Conservation (phyloP, 768 basidiomycete genomes). For the Fibroporia radiculosa region DNA sequence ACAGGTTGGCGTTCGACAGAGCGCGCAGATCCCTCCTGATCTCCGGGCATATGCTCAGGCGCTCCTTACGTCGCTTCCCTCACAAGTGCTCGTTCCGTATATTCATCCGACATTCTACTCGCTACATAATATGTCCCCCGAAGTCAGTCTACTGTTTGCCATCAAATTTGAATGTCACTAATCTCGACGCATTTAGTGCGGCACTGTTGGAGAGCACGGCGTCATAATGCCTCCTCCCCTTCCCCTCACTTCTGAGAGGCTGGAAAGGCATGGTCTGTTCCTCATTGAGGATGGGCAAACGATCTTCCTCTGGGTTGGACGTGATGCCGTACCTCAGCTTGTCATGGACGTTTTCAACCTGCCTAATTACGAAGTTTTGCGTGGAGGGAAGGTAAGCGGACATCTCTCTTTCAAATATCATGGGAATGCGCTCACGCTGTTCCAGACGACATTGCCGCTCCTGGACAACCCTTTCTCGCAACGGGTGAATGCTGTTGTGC, state of each 20-base stretch:
- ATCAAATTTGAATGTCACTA: too few relatives aligned
- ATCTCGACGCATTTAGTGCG: slow-evolving; percentile 46
- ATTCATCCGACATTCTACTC: slow-evolving; percentile 95
- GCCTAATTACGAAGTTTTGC: slow-evolving; percentile 78
- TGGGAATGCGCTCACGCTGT: background rate
- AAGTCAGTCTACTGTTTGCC: slow-evolving; percentile 42
- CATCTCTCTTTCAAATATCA: background rate
- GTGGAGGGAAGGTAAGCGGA: slow-evolving; percentile 77
- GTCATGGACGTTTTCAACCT: slow-evolving; percentile 92
- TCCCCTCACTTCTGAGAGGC: slow-evolving; percentile 88
- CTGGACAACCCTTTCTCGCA: slow-evolving; percentile 96
- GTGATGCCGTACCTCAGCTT: slow-evolving; percentile 94
- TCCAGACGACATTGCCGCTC: slow-evolving; percentile 76
- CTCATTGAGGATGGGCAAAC: slow-evolving; percentile 97
- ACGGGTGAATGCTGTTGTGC: slow-evolving; percentile 86
- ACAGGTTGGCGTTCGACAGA: slow-evolving; percentile 95
- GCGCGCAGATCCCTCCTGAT: slow-evolving; percentile 94
- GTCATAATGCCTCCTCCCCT: slow-evolving; percentile 82
- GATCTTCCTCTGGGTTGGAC: slow-evolving; percentile 97
- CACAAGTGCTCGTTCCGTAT: slow-evolving; percentile 87
- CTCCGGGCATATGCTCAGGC: slow-evolving; percentile 93
- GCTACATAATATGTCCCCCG: slow-evolving; percentile 91
- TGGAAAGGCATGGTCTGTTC: slow-evolving; percentile 93
- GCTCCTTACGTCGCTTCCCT: slow-evolving; percentile 82
- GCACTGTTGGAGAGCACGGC: slow-evolving; percentile 85